Conservation (phyloP, 2,329 filamentous ascomycete genomes). For the Knufia petricola region DNA sequence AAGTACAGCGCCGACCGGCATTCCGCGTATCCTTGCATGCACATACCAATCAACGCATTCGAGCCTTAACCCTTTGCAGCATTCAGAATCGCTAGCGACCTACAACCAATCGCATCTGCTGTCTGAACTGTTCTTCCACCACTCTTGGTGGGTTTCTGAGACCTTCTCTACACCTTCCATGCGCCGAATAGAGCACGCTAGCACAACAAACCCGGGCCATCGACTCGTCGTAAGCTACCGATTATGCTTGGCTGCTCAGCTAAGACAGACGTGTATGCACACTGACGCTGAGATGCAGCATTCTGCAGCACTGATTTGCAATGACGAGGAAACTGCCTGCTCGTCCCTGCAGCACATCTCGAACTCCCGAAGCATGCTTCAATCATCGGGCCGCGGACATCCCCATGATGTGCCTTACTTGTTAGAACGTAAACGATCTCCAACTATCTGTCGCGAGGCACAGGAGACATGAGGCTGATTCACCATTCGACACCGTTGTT, state of each 20-base stretch:
- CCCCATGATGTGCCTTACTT: too few species aligned
- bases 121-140: neutral
- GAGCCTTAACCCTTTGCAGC: neutral
- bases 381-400: too few species aligned
- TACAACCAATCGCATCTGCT: neutral
- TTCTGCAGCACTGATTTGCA: neutral
- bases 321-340: neutral
- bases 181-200: slow-evolving; percentile 5
- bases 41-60: neutral
- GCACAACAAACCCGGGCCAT: neutral
- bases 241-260: slow-evolving; percentile 4
- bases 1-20: neutral
- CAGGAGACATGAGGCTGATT: too few species aligned
- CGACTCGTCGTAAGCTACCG: neutral
- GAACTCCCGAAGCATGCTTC: neutral
- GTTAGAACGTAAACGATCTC: too few species aligned
- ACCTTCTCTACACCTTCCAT: slow-evolving; percentile 9
- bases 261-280: neutral
- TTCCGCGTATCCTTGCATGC: neutral
- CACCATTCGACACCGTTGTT: too few species aligned
- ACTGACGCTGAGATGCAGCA: neutral
- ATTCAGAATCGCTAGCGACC: neutral
- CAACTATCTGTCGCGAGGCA: too few species aligned
- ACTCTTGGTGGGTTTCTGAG: slow-evolving; percentile 1
- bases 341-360: neutral